These are phyloP conservation scores for Quercus wislizeni DNA, from an alignment of 306 rosid genomes.

Conservation along the genomic window DNA sequence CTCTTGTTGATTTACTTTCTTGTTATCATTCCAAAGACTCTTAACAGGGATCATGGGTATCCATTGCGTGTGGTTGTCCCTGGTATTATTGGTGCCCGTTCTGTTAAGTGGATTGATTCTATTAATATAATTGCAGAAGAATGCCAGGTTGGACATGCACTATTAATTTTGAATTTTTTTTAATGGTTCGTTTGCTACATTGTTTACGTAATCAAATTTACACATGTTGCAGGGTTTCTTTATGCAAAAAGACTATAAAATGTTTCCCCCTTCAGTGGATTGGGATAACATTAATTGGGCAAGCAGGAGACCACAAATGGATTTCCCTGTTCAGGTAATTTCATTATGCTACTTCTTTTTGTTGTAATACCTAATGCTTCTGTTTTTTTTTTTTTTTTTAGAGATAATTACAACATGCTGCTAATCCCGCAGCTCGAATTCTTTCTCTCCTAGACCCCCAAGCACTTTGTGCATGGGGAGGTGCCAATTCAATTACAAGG, in stretches of 20 bases:
- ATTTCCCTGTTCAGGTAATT: constrained; percentile 93
- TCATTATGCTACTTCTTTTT: constrained; percentile 7
- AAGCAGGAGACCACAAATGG: constrained; percentile 90
- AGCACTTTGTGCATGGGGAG: no score
- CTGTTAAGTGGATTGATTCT: constrained; percentile 93
- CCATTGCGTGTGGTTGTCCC: constrained; percentile 90
- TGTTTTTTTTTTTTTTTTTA: no score
- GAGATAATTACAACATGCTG: no score
- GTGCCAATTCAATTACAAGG: no score
- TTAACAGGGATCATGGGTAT: constrained; percentile 94
- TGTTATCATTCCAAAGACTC: constrained; percentile 45
- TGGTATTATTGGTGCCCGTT: constrained; percentile 96
- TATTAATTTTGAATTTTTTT: constrained; percentile 2
- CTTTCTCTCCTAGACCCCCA: no score
- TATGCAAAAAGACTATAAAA: constrained; percentile 98
- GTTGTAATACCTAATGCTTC: not conserved
- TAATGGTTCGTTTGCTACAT: constrained; percentile 1
- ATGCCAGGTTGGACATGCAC: constrained; percentile 68
- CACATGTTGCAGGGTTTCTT: constrained; percentile 76
- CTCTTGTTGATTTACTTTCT: constrained; percentile 17
- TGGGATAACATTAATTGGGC: constrained; percentile 95
- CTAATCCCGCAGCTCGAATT: no score
- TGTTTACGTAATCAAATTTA: constrained; percentile 7
- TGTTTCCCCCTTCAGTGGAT: constrained; percentile 93
- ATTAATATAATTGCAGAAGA: constrained; percentile 66